These are phyloP conservation scores for Fonsecaea pedrosoi DNA, from an alignment of 2,329 filamentous ascomycete genomes.

Conservation along the genomic window DNA sequence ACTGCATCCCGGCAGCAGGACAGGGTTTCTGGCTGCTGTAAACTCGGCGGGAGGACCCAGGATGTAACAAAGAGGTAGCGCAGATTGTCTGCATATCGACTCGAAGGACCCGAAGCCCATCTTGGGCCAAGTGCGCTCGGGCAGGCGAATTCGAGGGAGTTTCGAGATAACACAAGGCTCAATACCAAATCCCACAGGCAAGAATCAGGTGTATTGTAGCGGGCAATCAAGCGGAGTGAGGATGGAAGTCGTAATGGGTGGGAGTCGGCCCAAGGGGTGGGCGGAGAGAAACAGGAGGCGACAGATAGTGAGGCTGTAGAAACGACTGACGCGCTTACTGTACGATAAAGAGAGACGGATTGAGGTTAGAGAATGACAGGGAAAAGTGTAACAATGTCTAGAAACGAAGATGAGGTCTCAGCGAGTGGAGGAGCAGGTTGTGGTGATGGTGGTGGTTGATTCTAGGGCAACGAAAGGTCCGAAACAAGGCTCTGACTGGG, in stretches of 20 bases:
- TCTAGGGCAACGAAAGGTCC: conserved; percentile 1
- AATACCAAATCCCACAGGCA: neutral
- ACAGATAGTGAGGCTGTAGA: neutral
- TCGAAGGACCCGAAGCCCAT: conserved; percentile 94
- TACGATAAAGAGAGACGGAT: neutral
- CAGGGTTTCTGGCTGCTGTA: conserved; percentile 68
- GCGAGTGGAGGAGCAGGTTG: conserved; percentile 5
- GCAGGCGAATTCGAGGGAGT: conserved; percentile 1
- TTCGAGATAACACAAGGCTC: neutral
- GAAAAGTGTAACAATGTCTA: neutral
- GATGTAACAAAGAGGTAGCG: conserved; percentile 84
- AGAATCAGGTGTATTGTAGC: conserved; percentile 10
- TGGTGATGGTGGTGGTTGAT: neutral
- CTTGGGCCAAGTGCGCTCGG: conserved; percentile 48
- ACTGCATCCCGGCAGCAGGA: conserved; percentile 90
- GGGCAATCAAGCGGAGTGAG: neutral
- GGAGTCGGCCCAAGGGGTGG: conserved; percentile 1
- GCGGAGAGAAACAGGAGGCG: neutral
- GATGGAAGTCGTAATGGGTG: neutral
- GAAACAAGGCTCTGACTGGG: conserved; percentile 8
- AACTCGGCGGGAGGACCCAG: conserved; percentile 71
- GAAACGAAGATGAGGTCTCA: conserved; percentile 8
- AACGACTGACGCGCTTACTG: conserved; percentile 13
- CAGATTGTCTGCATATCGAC: conserved; percentile 80
- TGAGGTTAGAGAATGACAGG: neutral